Conservation (phyloP, 1,284 basidiomycete species). For the Apiotrichum laibachii region DNA sequence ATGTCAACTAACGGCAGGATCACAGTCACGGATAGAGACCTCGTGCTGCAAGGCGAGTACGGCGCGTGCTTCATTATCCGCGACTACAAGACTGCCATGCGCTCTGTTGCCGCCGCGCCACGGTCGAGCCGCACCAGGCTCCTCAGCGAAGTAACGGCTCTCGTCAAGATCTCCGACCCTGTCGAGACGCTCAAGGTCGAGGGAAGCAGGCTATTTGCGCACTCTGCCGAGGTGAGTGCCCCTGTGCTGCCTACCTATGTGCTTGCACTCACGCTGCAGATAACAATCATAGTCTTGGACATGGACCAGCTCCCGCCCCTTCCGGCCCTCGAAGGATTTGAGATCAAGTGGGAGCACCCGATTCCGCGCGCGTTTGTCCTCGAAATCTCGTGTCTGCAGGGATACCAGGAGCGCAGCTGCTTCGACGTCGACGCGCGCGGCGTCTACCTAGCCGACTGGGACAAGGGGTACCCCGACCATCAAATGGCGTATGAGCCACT, state of each 20-base stretch:
- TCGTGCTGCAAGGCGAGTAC: too few species aligned
- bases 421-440: conserved; percentile 13
- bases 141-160: not conserved
- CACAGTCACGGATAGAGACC: too few species aligned
- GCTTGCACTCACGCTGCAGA: not conserved
- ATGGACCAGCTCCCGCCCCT: not conserved
- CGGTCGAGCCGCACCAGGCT: too few species aligned
- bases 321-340: not conserved
- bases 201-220: not conserved
- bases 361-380: not conserved
- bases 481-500: not conserved
- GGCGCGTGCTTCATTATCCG: too few species aligned
- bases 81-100: too few species aligned
- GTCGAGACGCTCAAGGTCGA: not conserved
- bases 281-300: conserved; percentile 1
- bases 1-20: too few species aligned
- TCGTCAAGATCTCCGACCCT: not conserved
- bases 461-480: conserved; percentile 7
- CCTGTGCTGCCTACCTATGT: not conserved
- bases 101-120: too few species aligned
- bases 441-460: conserved; percentile 15
- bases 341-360: not conserved
- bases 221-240: not conserved
- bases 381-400: conserved; percentile 10
- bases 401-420: not conserved